A percentile compares a stretch with the other conserved stretches of the same genome.
Evolutionary conservation across 75 land plant species (phyloP).

Genomic region (Pinus tabuliformis): DNA sequence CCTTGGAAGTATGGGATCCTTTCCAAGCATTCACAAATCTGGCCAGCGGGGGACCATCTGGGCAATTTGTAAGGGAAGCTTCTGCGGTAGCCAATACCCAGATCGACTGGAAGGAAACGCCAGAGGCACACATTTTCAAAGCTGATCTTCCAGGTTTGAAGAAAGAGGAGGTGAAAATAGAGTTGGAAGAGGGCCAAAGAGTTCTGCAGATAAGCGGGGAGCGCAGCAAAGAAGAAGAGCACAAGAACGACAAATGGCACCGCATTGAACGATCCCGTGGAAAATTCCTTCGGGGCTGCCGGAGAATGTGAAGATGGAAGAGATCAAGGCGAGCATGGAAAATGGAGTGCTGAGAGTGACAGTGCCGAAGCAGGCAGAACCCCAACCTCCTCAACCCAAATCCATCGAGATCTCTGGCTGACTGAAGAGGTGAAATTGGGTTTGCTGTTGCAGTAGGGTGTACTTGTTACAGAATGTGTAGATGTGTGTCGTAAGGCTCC

Average conservation of each 20-base stretch:
- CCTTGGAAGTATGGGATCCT: constrained; percentile 36
- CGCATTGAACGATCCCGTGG: constrained; percentile 28
- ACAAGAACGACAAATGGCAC: constrained; percentile 24
- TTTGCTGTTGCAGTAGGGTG: too few species aligned
- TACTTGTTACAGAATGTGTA: too few species aligned
- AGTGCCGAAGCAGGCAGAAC: constrained; percentile 19
- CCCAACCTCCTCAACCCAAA: background rate
- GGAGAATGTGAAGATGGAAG: constrained; percentile 25
- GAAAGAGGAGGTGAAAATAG: constrained; percentile 25
- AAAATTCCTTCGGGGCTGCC: constrained; percentile 34
- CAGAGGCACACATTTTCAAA: constrained; percentile 44
- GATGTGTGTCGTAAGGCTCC: too few species aligned
- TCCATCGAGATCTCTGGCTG: constrained; percentile 17
- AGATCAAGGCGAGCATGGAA: constrained; percentile 17
- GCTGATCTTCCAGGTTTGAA: constrained; percentile 42
- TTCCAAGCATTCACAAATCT: constrained; percentile 22
- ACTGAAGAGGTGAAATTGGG: too few species aligned
- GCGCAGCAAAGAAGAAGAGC: constrained; percentile 16
- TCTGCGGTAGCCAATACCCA: constrained; percentile 22
- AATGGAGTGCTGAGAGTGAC: constrained; percentile 33
- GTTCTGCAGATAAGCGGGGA: constrained; percentile 40
- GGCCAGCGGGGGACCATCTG: background rate
- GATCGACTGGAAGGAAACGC: constrained; percentile 52
- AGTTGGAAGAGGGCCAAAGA: constrained; percentile 24
- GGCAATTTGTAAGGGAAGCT: constrained; percentile 15